A percentile compares a stretch with the other conserved stretches of the same genome.
Evolutionary conservation across 2,329 filamentous ascomycete species (phyloP).

Genomic region (Aspergillus nomiae): DNA sequence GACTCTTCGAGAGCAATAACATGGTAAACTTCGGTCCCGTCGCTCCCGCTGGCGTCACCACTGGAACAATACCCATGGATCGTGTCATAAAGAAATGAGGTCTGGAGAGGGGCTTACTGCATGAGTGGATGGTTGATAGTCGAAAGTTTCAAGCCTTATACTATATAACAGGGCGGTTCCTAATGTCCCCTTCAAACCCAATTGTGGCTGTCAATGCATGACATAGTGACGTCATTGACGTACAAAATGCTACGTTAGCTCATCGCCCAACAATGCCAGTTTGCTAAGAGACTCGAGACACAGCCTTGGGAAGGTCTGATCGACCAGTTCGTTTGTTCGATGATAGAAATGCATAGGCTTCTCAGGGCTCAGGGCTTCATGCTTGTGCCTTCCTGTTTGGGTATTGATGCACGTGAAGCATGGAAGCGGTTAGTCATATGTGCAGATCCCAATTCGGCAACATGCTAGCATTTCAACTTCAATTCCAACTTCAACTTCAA

Average conservation of each 20-base stretch:
- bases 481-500: neutral
- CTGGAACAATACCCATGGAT: constrained; percentile 7
- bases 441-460: neutral
- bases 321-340: no score
- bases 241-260: neutral
- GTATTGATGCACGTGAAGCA: neutral
- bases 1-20: no score
- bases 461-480: neutral
- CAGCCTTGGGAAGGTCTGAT: no score
- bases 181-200: neutral
- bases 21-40: neutral
- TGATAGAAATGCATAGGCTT: neutral
- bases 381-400: neutral
- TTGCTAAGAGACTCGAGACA: no score
- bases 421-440: neutral
- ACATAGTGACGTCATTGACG: constrained; percentile 7
- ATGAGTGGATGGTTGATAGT: neutral
- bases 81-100: constrained; percentile 4
- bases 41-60: constrained; percentile 14
- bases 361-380: neutral
- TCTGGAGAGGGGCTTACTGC: neutral
- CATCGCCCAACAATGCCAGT: neutral
- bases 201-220: neutral
- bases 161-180: neutral
- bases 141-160: neutral